Percentiles rank a stretch among this genome's conserved stretches.
Evolutionary conservation across 305 asterid species (phyloP).

Genomic region (Solanum hybrid): DNA sequence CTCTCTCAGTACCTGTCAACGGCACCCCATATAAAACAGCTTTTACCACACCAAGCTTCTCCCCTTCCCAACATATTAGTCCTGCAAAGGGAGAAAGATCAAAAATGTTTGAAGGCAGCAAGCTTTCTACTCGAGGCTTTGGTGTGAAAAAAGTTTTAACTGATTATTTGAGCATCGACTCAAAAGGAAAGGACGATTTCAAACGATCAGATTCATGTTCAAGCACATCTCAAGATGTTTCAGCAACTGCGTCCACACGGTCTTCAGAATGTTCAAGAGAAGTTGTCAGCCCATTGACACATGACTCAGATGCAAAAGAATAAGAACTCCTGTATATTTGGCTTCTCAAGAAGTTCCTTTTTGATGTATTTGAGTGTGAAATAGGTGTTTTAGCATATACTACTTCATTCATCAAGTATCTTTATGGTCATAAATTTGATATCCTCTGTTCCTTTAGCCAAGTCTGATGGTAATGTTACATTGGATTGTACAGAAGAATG

Average conservation of each 20-base stretch:
- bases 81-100: slow-evolving; percentile 37
- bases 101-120: slow-evolving; percentile 25
- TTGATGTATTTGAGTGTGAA: not conserved
- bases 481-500: not conserved
- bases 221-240: slow-evolving; percentile 24
- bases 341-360: not conserved
- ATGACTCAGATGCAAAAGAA: slow-evolving; percentile 21
- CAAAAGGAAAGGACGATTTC: slow-evolving; percentile 32
- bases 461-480: not conserved
- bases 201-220: slow-evolving; percentile 35
- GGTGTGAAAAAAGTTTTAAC: slow-evolving; percentile 60
- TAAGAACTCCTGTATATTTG: slow-evolving; percentile 6
- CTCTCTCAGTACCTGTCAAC: slow-evolving; percentile 19
- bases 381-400: slow-evolving; percentile 2
- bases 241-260: slow-evolving; percentile 30
- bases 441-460: not conserved
- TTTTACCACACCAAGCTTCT: slow-evolving; percentile 38
- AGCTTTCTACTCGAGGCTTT: slow-evolving; percentile 31
- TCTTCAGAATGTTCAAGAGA: slow-evolving; percentile 27
- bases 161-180: slow-evolving; percentile 49
- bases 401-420: not conserved
- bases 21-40: slow-evolving; percentile 51
- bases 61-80: slow-evolving; percentile 35
- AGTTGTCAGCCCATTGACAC: slow-evolving; percentile 17
- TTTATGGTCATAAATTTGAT: not conserved